phyloP scores from a whole-genome alignment of 1,284 basidiomycete species.

The Melampsora abietis-canadensis region DNA sequence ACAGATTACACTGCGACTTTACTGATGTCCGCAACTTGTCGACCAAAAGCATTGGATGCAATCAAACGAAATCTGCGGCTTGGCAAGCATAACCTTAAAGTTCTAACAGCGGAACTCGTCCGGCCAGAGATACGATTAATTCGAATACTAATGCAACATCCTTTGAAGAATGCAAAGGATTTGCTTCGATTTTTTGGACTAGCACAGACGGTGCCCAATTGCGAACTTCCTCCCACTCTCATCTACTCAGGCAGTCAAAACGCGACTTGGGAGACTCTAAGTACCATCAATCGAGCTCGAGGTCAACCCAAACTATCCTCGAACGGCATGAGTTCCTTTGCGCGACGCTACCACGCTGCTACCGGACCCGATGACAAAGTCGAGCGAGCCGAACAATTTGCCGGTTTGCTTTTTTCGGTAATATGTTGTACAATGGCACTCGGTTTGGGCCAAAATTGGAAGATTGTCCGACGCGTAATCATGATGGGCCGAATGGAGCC shows the following conservation, averaged over 20 bases:
- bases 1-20: not conserved
- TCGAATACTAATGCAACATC: not conserved
- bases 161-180: not conserved
- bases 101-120: not conserved
- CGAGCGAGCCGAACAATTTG: too few relatives aligned
- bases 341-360: not conserved
- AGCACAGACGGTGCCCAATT: not conserved
- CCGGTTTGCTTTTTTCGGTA: too few relatives aligned
- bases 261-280: not conserved
- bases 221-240: not conserved
- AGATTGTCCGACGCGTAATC: not conserved
- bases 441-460: slow-evolving; percentile 17
- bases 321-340: not conserved
- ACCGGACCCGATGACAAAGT: not conserved
- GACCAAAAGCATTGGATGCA: slow-evolving; percentile 12
- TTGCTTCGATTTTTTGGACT: not conserved
- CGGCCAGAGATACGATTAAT: slow-evolving; percentile 12
- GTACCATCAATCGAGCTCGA: not conserved
- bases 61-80: slow-evolving; percentile 14
- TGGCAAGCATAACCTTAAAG: too few relatives aligned
- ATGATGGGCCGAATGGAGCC: not conserved
- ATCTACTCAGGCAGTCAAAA: slow-evolving; percentile 2
- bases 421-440: slow-evolving; percentile 1
- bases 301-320: not conserved
- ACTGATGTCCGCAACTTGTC: slow-evolving; percentile 10